Base-by-base conservation (phyloP, 1,284 basidiomycete genomes). In the Athelia sp. region DNA sequence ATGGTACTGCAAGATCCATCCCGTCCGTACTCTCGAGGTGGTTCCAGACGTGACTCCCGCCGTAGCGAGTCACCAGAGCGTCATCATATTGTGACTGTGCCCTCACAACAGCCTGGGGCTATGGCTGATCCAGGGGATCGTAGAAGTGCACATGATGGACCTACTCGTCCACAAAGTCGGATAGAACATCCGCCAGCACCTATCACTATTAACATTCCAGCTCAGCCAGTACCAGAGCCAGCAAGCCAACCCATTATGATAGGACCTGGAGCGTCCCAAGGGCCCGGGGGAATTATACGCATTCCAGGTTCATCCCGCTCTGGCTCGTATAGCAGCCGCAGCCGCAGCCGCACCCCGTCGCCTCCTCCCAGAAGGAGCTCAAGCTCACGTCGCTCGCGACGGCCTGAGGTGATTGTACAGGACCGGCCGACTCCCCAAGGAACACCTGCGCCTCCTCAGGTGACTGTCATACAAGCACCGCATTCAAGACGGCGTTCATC, bases 141-240 rank as follows among this genome's bases (percentile, higher is more conserved):
- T 4, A 40, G 36, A 9, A 21, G 36, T 40, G 36, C 36, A 6
- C 6, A 40, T 40, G 36, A 21, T 17, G 19, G 6, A n/a, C 36
- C 36, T 6, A 40, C 8, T 40, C 36, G 36, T n/a, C 6, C 36
- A 8, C n/a, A 21, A 4, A 40, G n/a, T n/a, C n/a, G n/a, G n/a
- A n/a, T n/a, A 21, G 45, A 14, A 9, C 38, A 31, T 29, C 49
- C 15, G 10, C 19, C 34, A 23, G 44, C 14, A 26, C 51, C 43
- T 15, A 38, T 52, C 18, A 51, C 47, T 23, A 36, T 56, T 15
- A 43, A 29, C 19, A 38, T 43, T 34, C 23, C 19, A 40, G 38
- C 23, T 49, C 51, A 50, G 26, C 36, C 46, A 26, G 34, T 52
- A 29, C 56, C 48, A 22, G 52, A 46, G 9, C 47, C 57, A 18